Evolutionary conservation across 305 asterid genomes (phyloP), one percentile per base, ranked within the genome.

Genomic region (Euphrasia arctica): DNA sequence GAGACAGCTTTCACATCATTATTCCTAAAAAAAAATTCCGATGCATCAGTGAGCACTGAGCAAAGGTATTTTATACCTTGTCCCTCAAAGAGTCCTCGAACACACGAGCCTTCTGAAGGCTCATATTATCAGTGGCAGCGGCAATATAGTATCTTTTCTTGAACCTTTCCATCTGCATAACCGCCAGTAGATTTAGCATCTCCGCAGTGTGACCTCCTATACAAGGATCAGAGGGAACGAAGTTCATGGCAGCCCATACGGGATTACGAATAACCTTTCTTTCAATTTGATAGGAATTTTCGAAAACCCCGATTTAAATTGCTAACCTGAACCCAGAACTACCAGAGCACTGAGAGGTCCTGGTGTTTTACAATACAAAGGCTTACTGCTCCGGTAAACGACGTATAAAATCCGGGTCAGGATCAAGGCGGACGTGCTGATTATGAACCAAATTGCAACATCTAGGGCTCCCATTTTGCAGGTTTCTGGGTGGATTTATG

Each of bases 121-220:
- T 88, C 98, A 92, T 90, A 60, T 86, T 87, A 82, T 92, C 98
- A 61, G 97, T 90, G 50, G 95, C 95, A 70, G 98, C 98, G 60
- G 95, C 98, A 51, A 92, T 72, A 70, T 87, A 92, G 69, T 80
- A 82, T 60, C 96, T 85, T 0, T 91, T 90, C 72, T 74, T 75
- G 72, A 90, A 84, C 76, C 76, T 79, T 29, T 82, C 83, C 70
- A 77, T 80, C 79, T 85, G 83, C 77, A 91, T 78, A 63, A 78
- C 92, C 55, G 75, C 72, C 31, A 92, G 79, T 63, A 92, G 75
- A 67, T 87, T 84, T 68, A 92, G 56, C 98, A 92, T 89, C 78
- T 92, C 98, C 2, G 98, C 97, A 1, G 98, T 89, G 80, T 92
- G 98, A 29, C 98, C 98, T 62, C 96, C 98, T 91, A 67, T 57